Evolutionary conservation across 345 rosid genomes (phyloP), one percentile per base, ranked within the genome.

Genomic region (Rubroshorea leprosula): DNA sequence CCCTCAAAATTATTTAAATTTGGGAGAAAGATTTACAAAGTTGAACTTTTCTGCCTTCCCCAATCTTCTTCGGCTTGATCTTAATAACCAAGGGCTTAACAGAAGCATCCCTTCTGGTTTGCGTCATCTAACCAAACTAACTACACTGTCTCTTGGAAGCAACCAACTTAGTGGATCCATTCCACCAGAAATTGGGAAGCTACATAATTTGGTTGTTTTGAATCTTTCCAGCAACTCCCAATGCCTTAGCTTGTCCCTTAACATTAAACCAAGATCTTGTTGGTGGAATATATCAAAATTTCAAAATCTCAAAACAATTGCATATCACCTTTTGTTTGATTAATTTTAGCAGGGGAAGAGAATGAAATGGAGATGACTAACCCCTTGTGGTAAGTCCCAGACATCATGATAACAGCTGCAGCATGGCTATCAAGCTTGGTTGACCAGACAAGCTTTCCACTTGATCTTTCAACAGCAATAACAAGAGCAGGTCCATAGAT

Each of bases 311-410:
- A 35, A 6, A 35, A 6, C 41, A 35, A 1, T 44, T 44, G 17
- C 2, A 14, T 2, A 35, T 35, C 41, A 48, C 18, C 23, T 1
- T 14, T 48, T n/a, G 23, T 5, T 15, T 14, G 22, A 14, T 48
- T 17, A 44, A 7, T 44, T 13, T 2, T 14, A 24, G 1, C 2
- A 24, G 19, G 16, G 11, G 44, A 47, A 8, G 5, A 0, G 3
- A 48, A 53, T 0, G 4, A 4, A 29, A 13, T 6, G 5, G 12
- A 35, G 16, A 21, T 26, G 13, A 61, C 78, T 41, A 26, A 77
- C 77, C 84, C 77, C 0, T 0, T 22, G 60, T 47, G 70, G 60
- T 50, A 24, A 29, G 83, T 79, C 54, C 81, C 80, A 14, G 85
- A 83, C 53, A 50, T 51, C 0, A 81, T 77, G 60, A 80, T 70